Evolutionary conservation across 1,139 yeast species (phyloP).

Genomic region (Candida pseudocylindracea): DNA sequence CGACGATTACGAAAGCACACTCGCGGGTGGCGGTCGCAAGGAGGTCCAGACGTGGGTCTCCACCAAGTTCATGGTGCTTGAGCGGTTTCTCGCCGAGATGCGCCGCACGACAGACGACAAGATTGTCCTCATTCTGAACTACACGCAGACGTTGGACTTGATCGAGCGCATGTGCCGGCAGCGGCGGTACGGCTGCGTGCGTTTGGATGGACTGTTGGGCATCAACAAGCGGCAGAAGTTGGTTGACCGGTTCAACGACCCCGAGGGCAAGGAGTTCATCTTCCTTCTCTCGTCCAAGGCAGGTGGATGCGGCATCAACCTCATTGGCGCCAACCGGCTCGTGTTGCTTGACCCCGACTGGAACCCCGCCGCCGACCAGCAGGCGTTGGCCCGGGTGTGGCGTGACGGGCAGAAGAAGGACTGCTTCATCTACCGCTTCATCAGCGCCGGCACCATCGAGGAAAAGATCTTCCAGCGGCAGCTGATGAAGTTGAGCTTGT

Average conservation of each 20-base stretch:
- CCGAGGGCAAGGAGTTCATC: conserved; percentile 72
- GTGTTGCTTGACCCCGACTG: conserved; percentile 90
- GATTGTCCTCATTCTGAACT: conserved; percentile 82
- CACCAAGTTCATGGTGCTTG: conserved; percentile 42
- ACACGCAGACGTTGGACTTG: conserved; percentile 81
- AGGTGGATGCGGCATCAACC: conserved; percentile 96
- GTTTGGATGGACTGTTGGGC: conserved; percentile 85
- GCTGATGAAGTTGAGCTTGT: conserved; percentile 81
- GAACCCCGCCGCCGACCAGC: conserved; percentile 98
- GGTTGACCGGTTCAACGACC: conserved; percentile 81
- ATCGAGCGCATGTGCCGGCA: conserved; percentile 70
- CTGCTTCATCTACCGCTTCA: conserved; percentile 84
- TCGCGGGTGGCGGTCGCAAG: conserved; percentile 12
- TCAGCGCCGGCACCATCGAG: conserved; percentile 87
- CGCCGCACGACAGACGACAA: conserved; percentile 73
- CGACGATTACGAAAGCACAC: conserved; percentile 34
- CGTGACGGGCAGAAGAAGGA: conserved; percentile 97
- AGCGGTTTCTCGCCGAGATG: conserved; percentile 58
- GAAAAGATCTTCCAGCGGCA: conserved; percentile 94
- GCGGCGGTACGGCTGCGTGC: conserved; percentile 51
- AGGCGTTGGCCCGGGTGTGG: conserved; percentile 96
- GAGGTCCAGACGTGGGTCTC: conserved; percentile 39
- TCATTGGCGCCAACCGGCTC: conserved; percentile 87
- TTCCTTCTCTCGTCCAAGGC: conserved; percentile 87
- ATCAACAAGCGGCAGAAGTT: conserved; percentile 84